These are phyloP conservation scores for Cyberlindnera veronae DNA, from an alignment of 805 yeast species.

Conservation along the genomic window DNA sequence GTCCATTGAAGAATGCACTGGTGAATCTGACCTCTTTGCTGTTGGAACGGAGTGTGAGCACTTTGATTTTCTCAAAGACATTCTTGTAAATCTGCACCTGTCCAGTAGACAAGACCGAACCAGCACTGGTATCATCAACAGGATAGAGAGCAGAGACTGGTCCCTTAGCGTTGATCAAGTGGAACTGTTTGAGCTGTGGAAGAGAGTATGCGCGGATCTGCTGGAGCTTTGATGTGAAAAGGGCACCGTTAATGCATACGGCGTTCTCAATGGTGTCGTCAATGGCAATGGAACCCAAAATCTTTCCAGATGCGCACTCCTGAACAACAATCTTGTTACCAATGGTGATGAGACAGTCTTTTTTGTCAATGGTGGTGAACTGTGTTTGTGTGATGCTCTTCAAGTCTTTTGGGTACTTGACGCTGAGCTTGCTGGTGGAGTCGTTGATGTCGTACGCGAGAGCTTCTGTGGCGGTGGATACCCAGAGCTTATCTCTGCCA, in stretches of 20 bases:
- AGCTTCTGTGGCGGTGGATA: constrained; percentile 25
- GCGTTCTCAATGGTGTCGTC: constrained; percentile 8
- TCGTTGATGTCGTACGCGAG: constrained; percentile 17
- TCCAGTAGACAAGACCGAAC: constrained; percentile 30
- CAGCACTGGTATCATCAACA: constrained; percentile 8
- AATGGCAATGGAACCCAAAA: constrained; percentile 9
- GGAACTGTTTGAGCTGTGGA: constrained; percentile 9
- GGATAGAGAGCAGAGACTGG: constrained; percentile 2
- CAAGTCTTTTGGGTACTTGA: constrained; percentile 15
- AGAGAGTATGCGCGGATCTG: constrained; percentile 8
- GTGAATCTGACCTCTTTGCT: constrained; percentile 27
- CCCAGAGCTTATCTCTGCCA: constrained; percentile 27
- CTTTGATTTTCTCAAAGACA: constrained; percentile 10
- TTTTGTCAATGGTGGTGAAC: background rate
- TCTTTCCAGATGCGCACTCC: constrained; percentile 3
- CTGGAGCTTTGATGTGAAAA: constrained; percentile 9
- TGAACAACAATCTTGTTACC: constrained; percentile 10
- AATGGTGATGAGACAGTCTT: constrained; percentile 1
- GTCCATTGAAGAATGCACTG: constrained; percentile 21
- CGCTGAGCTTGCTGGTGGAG: constrained; percentile 12
- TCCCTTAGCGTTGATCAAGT: constrained; percentile 13
- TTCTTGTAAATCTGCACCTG: constrained; percentile 32
- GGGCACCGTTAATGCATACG: constrained; percentile 7
- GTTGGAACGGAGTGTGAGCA: constrained; percentile 19
- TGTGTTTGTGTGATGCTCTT: constrained; percentile 6